Percentiles rank a stretch among this genome's conserved stretches.
phyloP scores from a whole-genome alignment of 1,139 yeast species.

The Taiozyma sp. region DNA sequence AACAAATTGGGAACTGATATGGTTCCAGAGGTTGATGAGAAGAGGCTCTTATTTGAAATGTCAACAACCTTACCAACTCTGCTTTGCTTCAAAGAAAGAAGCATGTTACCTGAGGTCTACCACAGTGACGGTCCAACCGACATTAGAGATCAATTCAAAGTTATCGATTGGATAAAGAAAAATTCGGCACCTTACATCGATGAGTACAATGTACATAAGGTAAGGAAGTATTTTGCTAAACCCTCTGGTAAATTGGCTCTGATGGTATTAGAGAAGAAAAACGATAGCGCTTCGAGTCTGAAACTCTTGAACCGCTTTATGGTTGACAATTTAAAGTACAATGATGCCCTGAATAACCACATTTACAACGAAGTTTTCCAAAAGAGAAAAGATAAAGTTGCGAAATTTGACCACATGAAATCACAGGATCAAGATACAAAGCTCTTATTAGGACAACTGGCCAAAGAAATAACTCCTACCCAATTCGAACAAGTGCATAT shows the following conservation, averaged over 20 bases:
- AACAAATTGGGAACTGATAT: conserved; percentile 22
- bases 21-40: conserved; percentile 35
- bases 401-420: conserved; percentile 40
- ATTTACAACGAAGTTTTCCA: conserved; percentile 37
- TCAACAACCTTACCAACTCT: conserved; percentile 59
- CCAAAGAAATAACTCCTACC: conserved; percentile 44
- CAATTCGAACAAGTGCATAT: conserved; percentile 40
- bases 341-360: conserved; percentile 39
- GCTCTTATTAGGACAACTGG: conserved; percentile 43
- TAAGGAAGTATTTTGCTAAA: conserved; percentile 2
- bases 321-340: conserved; percentile 37
- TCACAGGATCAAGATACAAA: conserved; percentile 40
- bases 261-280: conserved; percentile 9
- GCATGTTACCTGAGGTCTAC: conserved; percentile 45
- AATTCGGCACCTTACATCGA: conserved; percentile 28
- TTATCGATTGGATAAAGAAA: conserved; percentile 25
- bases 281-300: conserved; percentile 2
- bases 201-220: conserved; percentile 14
- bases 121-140: conserved; percentile 64
- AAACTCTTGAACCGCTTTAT: conserved; percentile 30
- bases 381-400: conserved; percentile 39
- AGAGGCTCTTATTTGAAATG: conserved; percentile 45
- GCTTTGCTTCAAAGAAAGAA: conserved; percentile 52
- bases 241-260: not conserved
- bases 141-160: conserved; percentile 42